A percentile compares a stretch with the other conserved stretches of the same genome.
Evolutionary conservation across 345 rosid genomes (phyloP).

Genomic region (Populus simonii): DNA sequence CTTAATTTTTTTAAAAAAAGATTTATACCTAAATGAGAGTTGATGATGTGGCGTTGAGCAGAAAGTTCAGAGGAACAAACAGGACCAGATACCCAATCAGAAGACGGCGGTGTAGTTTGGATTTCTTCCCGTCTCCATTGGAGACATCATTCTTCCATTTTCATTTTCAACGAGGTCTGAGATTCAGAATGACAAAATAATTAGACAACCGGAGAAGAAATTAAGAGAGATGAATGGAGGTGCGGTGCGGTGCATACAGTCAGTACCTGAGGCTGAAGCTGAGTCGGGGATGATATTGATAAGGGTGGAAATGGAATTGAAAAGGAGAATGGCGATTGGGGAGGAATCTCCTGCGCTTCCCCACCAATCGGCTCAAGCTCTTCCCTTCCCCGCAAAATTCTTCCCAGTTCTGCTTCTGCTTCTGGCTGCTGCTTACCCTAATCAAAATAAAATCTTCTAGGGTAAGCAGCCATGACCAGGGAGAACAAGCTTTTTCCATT

Average conservation of each 20-base stretch:
- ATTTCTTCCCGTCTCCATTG: not conserved
- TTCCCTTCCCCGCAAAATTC: constrained; percentile 67
- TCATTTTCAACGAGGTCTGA: not conserved
- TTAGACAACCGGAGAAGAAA: not conserved
- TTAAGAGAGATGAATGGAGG: not conserved
- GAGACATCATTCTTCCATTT: constrained; percentile 5
- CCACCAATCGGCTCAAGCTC: constrained; percentile 66
- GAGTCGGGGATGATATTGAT: not conserved
- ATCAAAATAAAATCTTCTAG: not conserved
- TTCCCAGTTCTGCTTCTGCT: not conserved
- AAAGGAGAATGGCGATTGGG: constrained; percentile 52
- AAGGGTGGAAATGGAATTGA: constrained; percentile 17
- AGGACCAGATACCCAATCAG: constrained; percentile 42
- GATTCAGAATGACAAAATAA: not conserved
- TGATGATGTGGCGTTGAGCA: constrained; percentile 42
- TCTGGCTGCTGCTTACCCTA: not conserved
- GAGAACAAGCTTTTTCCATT: not conserved
- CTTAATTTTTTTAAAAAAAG: not conserved
- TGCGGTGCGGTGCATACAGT: too few relatives aligned
- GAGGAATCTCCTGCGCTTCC: constrained; percentile 68
- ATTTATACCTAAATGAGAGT: constrained; percentile 59
- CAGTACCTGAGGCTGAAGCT: not conserved
- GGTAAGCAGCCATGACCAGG: not conserved
- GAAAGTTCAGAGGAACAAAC: constrained; percentile 47
- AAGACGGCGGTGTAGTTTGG: not conserved